A percentile compares a stretch with the other conserved stretches of the same genome.
Conservation (phyloP, 225 moss, liverwort and hornwort genomes). For the Physcomitrellopsis africana region DNA sequence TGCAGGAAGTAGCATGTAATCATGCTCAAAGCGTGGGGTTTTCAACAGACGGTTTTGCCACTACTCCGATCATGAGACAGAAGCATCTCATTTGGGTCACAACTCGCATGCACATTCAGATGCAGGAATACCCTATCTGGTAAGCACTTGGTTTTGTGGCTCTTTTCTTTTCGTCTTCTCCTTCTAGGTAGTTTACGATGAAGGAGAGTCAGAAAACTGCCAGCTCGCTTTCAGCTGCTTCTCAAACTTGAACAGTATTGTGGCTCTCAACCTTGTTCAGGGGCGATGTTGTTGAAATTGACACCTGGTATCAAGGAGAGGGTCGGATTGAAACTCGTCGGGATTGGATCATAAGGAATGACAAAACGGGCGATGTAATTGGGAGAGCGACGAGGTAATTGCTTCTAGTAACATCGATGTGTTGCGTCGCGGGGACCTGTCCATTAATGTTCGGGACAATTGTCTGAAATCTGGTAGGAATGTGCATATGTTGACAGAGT, state of each 20-base stretch:
- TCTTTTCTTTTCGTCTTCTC: background rate
- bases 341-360: conserved; percentile 40
- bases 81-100: conserved; percentile 58
- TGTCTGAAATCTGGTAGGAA: background rate
- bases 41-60: conserved; percentile 56
- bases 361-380: conserved; percentile 33
- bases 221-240: background rate
- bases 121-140: conserved; percentile 54
- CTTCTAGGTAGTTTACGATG: background rate
- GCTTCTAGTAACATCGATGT: background rate
- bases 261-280: conserved; percentile 7
- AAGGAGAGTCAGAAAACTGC: background rate
- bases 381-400: conserved; percentile 42
- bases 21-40: conserved; percentile 58
- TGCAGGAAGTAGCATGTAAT: conserved; percentile 55
- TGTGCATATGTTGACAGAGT: background rate
- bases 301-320: conserved; percentile 44
- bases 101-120: conserved; percentile 58
- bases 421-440: background rate
- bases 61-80: conserved; percentile 51
- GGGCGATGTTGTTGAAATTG: conserved; percentile 47
- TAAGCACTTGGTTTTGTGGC: conserved; percentile 4
- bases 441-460: background rate
- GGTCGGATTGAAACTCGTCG: conserved; percentile 43
- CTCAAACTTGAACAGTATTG: background rate